Evolutionary conservation across 345 rosid genomes (phyloP).

Genomic region (Crucihimalaya himalaica): DNA sequence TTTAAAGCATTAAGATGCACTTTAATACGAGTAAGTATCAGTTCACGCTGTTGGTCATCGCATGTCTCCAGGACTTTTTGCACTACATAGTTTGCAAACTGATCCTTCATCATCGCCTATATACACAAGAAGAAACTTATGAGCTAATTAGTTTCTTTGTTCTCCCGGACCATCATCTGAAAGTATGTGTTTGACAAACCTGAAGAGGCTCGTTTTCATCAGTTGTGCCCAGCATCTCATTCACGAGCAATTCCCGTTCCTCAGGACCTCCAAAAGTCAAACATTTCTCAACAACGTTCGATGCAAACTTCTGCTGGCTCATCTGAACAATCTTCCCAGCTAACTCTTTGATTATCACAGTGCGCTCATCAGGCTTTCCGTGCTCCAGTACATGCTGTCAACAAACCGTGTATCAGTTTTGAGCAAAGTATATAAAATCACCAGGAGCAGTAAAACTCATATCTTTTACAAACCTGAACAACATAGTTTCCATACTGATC

Average conservation of each 20-base stretch:
- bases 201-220: constrained; percentile 98
- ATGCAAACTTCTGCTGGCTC: constrained; percentile 99
- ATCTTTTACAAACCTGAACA: constrained; percentile 69
- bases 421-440: not conserved
- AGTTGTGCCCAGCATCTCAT: constrained; percentile 94
- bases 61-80: constrained; percentile 97
- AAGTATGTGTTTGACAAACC: constrained; percentile 47
- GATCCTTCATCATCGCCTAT: constrained; percentile 98
- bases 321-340: constrained; percentile 88
- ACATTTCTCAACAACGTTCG: constrained; percentile 93
- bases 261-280: constrained; percentile 71
- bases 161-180: not conserved
- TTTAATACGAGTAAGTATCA: constrained; percentile 79
- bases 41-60: constrained; percentile 85
- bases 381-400: constrained; percentile 93
- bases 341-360: constrained; percentile 67
- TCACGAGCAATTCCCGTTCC: constrained; percentile 73
- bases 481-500: constrained; percentile 99
- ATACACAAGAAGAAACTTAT: constrained; percentile 19
- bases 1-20: constrained; percentile 85
- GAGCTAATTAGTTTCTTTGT: not conserved
- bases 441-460: not conserved
- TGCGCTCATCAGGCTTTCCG: constrained; percentile 83
- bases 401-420: not conserved
- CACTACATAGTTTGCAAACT: constrained; percentile 97